Evolutionary conservation across 1,284 basidiomycete species (phyloP).

Genomic region (Tilletia horrida): DNA sequence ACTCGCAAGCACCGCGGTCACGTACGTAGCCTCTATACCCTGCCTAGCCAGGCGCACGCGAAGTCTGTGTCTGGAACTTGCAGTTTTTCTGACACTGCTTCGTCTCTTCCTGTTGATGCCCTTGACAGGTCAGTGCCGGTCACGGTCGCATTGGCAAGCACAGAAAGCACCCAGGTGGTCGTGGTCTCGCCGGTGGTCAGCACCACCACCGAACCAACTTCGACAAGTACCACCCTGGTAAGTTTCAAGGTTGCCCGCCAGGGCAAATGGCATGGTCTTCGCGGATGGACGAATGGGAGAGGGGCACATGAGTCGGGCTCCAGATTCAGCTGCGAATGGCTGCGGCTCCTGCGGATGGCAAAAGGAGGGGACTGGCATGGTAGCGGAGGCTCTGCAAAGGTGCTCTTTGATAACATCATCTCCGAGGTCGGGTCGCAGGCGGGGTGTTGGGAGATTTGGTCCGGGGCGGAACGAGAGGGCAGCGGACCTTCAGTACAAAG

Average conservation of each 20-base stretch:
- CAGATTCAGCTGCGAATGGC: too few species aligned
- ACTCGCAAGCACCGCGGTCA: conserved; percentile 95
- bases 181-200: conserved; percentile 99
- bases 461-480: too few species aligned
- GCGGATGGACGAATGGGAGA: neutral
- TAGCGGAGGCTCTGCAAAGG: too few species aligned
- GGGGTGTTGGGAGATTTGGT: too few species aligned
- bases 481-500: too few species aligned
- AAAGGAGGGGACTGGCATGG: neutral
- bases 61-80: too few species aligned
- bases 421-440: too few species aligned
- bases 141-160: conserved; percentile 99
- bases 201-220: conserved; percentile 84
- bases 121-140: conserved; percentile 76
- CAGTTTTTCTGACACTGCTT: neutral
- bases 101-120: neutral
- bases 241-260: conserved; percentile 20
- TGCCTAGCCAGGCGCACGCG: too few species aligned
- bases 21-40: neutral
- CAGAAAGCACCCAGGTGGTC: conserved; percentile 99
- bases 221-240: conserved; percentile 56
- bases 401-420: too few species aligned
- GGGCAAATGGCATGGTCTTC: neutral
- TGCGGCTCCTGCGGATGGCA: neutral
- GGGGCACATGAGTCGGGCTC: conserved; percentile 8